These are phyloP conservation scores for Xylaria sp. DNA, from an alignment of 2,329 filamentous ascomycete genomes.

Conservation along the genomic window DNA sequence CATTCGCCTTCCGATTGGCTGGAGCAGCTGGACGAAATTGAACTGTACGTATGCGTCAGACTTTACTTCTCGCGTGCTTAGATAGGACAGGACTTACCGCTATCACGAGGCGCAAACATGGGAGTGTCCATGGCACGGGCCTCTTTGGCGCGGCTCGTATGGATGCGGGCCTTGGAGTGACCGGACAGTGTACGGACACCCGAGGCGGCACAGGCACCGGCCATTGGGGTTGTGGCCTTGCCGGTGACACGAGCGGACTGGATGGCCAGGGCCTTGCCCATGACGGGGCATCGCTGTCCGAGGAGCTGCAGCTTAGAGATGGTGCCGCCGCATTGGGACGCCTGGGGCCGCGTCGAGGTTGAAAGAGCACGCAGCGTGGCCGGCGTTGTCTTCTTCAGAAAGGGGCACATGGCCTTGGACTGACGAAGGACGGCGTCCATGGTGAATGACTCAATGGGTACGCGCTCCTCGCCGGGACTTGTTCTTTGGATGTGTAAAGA, in stretches of 20 bases:
- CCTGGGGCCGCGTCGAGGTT: constrained; percentile 73
- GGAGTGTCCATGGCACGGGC: constrained; percentile 78
- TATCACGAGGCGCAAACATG: constrained; percentile 60
- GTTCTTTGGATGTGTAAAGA: not conserved
- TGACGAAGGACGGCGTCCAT: constrained; percentile 98
- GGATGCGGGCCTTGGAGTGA: constrained; percentile 74
- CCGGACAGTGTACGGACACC: constrained; percentile 64
- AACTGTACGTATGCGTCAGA: constrained; percentile 47
- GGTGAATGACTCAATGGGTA: constrained; percentile 45
- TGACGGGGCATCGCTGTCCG: constrained; percentile 94
- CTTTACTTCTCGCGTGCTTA: not conserved
- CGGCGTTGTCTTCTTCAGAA: constrained; percentile 93
- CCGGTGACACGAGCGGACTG: constrained; percentile 71
- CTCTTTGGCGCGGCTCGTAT: constrained; percentile 81
- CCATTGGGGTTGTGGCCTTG: constrained; percentile 51
- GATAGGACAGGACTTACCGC: constrained; percentile 55
- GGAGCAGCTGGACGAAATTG: constrained; percentile 51
- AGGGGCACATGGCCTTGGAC: constrained; percentile 96
- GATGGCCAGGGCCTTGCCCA: constrained; percentile 96
- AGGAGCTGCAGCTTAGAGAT: constrained; percentile 97
- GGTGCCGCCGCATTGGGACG: constrained; percentile 83
- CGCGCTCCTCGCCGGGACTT: not conserved
- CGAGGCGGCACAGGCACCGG: constrained; percentile 57
- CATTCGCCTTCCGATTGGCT: constrained; percentile 47
- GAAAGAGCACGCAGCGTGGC: constrained; percentile 91